These are phyloP conservation scores for Pinus tabuliformis DNA, from an alignment of 75 land plant species.

Conservation along the genomic window DNA sequence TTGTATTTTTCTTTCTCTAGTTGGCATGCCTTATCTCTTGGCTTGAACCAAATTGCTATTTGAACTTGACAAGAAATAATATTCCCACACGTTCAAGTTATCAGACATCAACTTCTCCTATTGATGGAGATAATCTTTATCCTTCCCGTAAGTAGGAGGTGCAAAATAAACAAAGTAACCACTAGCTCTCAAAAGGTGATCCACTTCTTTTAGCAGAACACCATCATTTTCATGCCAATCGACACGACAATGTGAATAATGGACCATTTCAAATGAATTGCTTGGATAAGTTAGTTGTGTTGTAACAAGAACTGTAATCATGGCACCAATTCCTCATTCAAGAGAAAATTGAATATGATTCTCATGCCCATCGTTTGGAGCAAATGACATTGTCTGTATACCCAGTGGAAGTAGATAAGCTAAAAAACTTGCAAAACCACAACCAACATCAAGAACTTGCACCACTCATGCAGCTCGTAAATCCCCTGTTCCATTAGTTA, in stretches of 20 bases:
- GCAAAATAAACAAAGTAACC: constrained; percentile 82
- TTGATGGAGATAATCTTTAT: no score
- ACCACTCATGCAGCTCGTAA: constrained; percentile 29
- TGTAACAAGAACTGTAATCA: constrained; percentile 13
- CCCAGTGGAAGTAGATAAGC: constrained; percentile 64
- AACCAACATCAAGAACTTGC: constrained; percentile 85
- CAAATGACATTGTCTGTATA: constrained; percentile 25
- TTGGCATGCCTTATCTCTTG: no score
- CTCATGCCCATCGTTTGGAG: constrained; percentile 17
- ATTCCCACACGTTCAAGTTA: no score
- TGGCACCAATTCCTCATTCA: constrained; percentile 18
- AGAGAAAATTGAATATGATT: constrained; percentile 23
- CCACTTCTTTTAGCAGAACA: constrained; percentile 64
- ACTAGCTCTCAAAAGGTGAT: constrained; percentile 55
- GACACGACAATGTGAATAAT: constrained; percentile 79
- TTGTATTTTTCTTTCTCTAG: no score
- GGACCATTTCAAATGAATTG: constrained; percentile 16
- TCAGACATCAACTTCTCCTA: no score
- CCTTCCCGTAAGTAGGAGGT: constrained; percentile 26
- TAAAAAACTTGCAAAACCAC: constrained; percentile 86
- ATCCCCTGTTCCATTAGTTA: no score
- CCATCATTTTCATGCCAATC: constrained; percentile 91
- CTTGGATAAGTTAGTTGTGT: constrained; percentile 11
- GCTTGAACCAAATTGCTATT: no score
- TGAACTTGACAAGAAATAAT: no score